Conservation (phyloP, 1,284 basidiomycete species). For the Microbotryum scabiosae region DNA sequence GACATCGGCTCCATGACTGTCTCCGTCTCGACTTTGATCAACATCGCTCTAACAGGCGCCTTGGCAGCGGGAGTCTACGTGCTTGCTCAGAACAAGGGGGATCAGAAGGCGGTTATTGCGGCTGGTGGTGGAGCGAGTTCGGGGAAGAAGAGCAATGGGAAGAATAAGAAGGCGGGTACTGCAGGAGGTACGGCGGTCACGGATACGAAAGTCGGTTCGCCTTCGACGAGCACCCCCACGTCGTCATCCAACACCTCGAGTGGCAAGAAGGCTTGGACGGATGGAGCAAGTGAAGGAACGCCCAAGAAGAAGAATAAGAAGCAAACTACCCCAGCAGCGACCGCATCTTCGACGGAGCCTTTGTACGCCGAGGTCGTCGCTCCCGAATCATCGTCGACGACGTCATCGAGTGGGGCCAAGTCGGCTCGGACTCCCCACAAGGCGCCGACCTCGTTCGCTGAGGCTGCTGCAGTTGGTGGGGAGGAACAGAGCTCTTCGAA, state of each 20-base stretch:
- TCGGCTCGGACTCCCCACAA: too few relatives aligned
- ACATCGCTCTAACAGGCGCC: slow-evolving; percentile 13
- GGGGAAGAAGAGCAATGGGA: too few relatives aligned
- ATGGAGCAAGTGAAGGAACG: background rate
- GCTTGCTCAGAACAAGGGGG: background rate
- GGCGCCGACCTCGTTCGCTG: too few relatives aligned
- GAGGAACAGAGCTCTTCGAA: too few relatives aligned
- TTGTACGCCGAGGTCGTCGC: too few relatives aligned
- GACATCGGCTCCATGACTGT: slow-evolving; percentile 1
- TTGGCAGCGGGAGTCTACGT: slow-evolving; percentile 14
- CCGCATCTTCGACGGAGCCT: background rate
- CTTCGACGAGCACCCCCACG: background rate
- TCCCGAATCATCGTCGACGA: too few relatives aligned
- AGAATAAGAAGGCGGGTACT: too few relatives aligned
- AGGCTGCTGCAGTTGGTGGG: too few relatives aligned
- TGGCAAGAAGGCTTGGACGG: background rate
- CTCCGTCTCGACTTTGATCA: slow-evolving; percentile 14
- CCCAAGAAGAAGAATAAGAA: slow-evolving; percentile 17
- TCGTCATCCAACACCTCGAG: background rate
- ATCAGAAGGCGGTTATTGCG: too few relatives aligned
- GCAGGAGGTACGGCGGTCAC: too few relatives aligned
- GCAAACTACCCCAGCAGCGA: background rate
- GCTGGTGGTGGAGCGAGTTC: too few relatives aligned
- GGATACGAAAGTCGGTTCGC: background rate
- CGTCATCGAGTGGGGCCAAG: too few relatives aligned